Conservation (phyloP, 2,329 filamentous ascomycete genomes). For the Pseudocercospora musae region DNA sequence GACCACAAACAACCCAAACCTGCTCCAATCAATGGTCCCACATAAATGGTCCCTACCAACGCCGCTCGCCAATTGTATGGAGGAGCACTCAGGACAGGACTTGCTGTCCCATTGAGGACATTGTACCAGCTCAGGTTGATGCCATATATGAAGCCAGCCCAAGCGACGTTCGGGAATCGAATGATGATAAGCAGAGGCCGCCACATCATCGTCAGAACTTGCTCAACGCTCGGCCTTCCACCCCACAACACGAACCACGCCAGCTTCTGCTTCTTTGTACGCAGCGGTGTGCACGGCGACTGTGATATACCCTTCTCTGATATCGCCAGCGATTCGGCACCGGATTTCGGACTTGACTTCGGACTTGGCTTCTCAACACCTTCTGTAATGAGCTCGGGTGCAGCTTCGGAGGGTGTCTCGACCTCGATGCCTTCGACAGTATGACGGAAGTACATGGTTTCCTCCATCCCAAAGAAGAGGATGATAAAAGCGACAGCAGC, state of each 20-base stretch:
- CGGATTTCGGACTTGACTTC: neutral
- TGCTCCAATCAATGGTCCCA: slow-evolving; percentile 36
- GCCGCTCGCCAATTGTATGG: slow-evolving; percentile 37
- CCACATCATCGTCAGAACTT: slow-evolving; percentile 19
- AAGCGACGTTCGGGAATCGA: slow-evolving; percentile 39
- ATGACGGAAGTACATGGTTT: slow-evolving; percentile 51
- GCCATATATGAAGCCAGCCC: slow-evolving; percentile 41
- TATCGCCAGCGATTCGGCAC: neutral
- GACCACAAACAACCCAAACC: slow-evolving; percentile 37
- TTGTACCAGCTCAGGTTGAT: slow-evolving; percentile 32
- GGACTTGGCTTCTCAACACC: neutral
- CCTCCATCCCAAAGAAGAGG: slow-evolving; percentile 58
- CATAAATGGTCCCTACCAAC: slow-evolving; percentile 39
- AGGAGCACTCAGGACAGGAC: slow-evolving; percentile 34
- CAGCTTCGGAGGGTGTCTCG: neutral
- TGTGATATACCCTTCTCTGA: neutral
- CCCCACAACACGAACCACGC: slow-evolving; percentile 17
- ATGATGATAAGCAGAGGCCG: slow-evolving; percentile 32
- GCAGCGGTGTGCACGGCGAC: neutral
- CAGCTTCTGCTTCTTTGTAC: slow-evolving; percentile 1
- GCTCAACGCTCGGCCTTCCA: slow-evolving; percentile 24
- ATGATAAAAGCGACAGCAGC: slow-evolving; percentile 47
- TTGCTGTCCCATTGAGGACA: slow-evolving; percentile 40
- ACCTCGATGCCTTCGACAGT: slow-evolving; percentile 12
- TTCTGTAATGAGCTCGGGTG: neutral